Evolutionary conservation across 768 basidiomycete species (phyloP), one percentile per base, ranked within the genome.

Genomic region (Grammothele lineata): DNA sequence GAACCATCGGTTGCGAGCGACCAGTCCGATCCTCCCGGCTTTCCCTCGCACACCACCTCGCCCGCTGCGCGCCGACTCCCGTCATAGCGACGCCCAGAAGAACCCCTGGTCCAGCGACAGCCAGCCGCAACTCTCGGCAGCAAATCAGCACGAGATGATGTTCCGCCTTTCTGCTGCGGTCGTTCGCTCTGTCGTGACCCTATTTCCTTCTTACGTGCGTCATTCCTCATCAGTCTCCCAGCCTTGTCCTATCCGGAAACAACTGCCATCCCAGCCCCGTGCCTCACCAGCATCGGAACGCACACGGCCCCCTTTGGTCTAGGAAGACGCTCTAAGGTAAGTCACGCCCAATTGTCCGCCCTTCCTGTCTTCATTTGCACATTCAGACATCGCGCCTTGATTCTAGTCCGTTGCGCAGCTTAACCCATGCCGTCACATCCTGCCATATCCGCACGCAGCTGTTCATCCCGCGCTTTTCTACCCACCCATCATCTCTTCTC

Each of bases 131-230:
- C 27, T 30, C 27, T 30, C 8, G 27, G 14, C 14, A 14, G 9
- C 21, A 43, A 19, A 51, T 51, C 50, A 51, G 50, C 50, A 47
- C 40, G 50, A 43, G 50, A 32, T 47, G 45, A 51, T 51, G 45
- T 18, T 24, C 35, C 38, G 34, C 14, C 30, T 22, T 39, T 22
- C 37, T 11, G 37, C 37, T 41, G 40, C 27, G 40, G n/a, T 10
- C n/a, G 7, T 14, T 34, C n/a, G 33, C 12, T 7, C 14, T 34
- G 15, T 34, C 33, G 33, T 37, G 17, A 37, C 19, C 37, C 19
- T 21, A 8, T 19, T 7, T 30, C 21, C 4, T 19, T 6, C 37
- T 37, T 37, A 30, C 27, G 14, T 30, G 7, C 27, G 14, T 14
- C 27, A 30, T 30, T 14, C 27, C 27, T 30, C 27, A 7, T 7